phyloP scores from a whole-genome alignment of 2,329 filamentous ascomycete species.

The Fusarium sp. region DNA sequence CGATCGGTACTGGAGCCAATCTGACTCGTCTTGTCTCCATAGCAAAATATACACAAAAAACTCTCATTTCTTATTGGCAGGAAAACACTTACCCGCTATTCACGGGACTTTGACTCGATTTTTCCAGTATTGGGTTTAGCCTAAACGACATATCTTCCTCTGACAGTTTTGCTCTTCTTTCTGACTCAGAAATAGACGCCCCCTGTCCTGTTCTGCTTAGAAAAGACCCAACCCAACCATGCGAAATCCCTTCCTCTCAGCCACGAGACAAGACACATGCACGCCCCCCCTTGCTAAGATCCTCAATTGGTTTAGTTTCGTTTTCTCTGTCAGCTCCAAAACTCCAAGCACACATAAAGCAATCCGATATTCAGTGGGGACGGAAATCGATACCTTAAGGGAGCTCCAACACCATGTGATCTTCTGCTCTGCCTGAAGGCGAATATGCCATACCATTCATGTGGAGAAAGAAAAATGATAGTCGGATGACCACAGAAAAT shows the following conservation, averaged over 20 bases:
- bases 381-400: neutral
- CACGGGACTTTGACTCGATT: slow-evolving; percentile 14
- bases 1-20: slow-evolving; percentile 36
- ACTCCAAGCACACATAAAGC: slow-evolving; percentile 28
- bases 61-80: neutral
- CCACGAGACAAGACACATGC: neutral
- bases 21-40: slow-evolving; percentile 32
- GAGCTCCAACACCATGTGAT: slow-evolving; percentile 20
- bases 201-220: neutral
- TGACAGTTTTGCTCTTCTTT: slow-evolving; percentile 1
- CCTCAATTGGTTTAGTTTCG: slow-evolving; percentile 16
- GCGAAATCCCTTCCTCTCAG: slow-evolving; percentile 10
- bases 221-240: neutral
- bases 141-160: slow-evolving; percentile 8
- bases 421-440: slow-evolving; percentile 4
- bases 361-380: neutral
- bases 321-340: slow-evolving; percentile 27
- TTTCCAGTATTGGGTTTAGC: slow-evolving; percentile 32
- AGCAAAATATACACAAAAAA: neutral
- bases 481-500: slow-evolving; percentile 12
- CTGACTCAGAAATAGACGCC: slow-evolving; percentile 28
- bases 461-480: neutral
- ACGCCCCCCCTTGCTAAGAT: neutral
- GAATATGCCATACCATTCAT: neutral
- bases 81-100: neutral